Percentiles rank a stretch among this genome's conserved stretches.
Conservation (phyloP, 495 filamentous ascomycete species). For the Wilcoxina mikolae region DNA sequence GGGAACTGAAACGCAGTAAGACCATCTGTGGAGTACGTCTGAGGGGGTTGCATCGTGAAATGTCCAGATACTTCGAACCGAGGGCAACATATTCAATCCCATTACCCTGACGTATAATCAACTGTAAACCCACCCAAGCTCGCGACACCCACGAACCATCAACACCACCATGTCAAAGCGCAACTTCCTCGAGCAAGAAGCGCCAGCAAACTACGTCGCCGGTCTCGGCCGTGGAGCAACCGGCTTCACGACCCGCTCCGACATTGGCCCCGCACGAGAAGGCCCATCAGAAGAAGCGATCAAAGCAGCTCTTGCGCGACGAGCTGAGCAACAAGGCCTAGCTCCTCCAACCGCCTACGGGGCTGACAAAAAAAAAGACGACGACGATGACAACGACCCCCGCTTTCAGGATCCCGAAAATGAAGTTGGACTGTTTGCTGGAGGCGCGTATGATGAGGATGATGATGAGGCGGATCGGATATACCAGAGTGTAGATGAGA, state of each 20-base stretch:
- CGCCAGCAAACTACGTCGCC: slow-evolving; percentile 96
- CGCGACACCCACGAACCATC: slow-evolving; percentile 1
- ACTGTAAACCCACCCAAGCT: too few species aligned
- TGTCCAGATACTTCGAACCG: too few species aligned
- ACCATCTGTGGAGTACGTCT: too few species aligned
- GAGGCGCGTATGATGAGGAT: slow-evolving; percentile 84
- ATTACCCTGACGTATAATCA: too few species aligned
- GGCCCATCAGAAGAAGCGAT: slow-evolving; percentile 96
- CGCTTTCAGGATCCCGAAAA: slow-evolving; percentile 94
- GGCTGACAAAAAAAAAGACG: slow-evolving; percentile 62
- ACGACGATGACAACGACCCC: slow-evolving; percentile 65
- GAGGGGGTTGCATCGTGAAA: too few species aligned
- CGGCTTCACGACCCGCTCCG: slow-evolving; percentile 92
- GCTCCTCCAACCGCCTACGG: slow-evolving; percentile 72
- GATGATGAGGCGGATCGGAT: slow-evolving; percentile 95
- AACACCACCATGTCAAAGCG: slow-evolving; percentile 55
- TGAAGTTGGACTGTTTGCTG: slow-evolving; percentile 87
- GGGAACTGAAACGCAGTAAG: too few species aligned
- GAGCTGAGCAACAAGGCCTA: slow-evolving; percentile 68
- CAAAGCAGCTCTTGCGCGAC: slow-evolving; percentile 86
- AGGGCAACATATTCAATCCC: too few species aligned
- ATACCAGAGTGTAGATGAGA: slow-evolving; percentile 88
- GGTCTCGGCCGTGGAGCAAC: slow-evolving; percentile 95
- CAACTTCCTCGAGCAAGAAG: slow-evolving; percentile 80
- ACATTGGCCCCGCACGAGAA: slow-evolving; percentile 90